These are phyloP conservation scores for Gamsiella multidivaricata DNA, from an alignment of 192 early-diverging fungal genomes.

Conservation along the genomic window DNA sequence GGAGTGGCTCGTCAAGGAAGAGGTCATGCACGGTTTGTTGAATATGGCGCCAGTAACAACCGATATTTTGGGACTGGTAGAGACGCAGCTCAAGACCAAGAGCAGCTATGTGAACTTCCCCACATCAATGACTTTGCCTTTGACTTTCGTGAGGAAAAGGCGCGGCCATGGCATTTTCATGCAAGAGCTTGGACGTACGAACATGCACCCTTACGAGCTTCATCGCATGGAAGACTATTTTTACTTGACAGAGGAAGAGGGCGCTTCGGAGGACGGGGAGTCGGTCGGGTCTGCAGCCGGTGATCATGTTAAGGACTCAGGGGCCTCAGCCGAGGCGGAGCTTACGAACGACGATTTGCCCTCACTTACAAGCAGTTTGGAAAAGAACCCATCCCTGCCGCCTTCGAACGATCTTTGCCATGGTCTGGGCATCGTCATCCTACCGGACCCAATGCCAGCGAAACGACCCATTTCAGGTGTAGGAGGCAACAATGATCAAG, in stretches of 20 bases:
- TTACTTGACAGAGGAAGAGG: slow-evolving; percentile 58
- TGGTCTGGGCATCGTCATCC: slow-evolving; percentile 63
- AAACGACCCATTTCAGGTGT: not conserved
- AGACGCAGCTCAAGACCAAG: slow-evolving; percentile 64
- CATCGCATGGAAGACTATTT: slow-evolving; percentile 63
- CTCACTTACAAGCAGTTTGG: slow-evolving; percentile 15
- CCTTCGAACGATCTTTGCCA: slow-evolving; percentile 60
- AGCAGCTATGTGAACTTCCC: slow-evolving; percentile 68
- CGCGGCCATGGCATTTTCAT: slow-evolving; percentile 62
- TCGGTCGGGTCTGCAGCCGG: slow-evolving; percentile 8
- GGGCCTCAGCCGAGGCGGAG: not conserved
- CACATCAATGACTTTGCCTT: slow-evolving; percentile 60
- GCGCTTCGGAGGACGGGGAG: not conserved
- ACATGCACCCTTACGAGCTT: slow-evolving; percentile 60
- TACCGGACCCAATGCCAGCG: slow-evolving; percentile 15
- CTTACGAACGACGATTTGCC: slow-evolving; percentile 21
- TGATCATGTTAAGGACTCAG: not conserved
- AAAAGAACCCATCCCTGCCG: slow-evolving; percentile 5
- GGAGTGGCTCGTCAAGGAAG: slow-evolving; percentile 75
- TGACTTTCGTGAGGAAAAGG: slow-evolving; percentile 62
- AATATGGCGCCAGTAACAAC: slow-evolving; percentile 65
- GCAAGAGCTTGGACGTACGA: slow-evolving; percentile 58
- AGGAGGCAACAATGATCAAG: slow-evolving; percentile 20
- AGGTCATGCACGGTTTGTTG: slow-evolving; percentile 78
- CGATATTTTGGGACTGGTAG: slow-evolving; percentile 59